These are phyloP conservation scores for Gentiana macrophylla DNA, from an alignment of 257 asterid genomes.

Conservation along the genomic window DNA sequence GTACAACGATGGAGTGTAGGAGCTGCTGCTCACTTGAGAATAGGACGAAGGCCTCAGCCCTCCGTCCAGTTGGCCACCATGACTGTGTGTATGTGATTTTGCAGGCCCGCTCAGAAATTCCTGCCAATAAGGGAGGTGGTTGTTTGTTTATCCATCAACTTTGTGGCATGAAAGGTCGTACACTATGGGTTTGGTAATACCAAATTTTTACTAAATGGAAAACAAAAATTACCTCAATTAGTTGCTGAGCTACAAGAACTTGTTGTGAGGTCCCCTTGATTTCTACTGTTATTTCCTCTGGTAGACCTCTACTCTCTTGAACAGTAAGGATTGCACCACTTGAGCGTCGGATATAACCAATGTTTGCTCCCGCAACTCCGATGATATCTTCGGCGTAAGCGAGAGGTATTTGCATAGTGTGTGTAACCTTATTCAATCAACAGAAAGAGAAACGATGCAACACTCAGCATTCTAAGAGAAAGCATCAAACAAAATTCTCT, in stretches of 20 bases:
- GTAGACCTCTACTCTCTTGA: constrained; percentile 62
- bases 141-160: too few relatives aligned
- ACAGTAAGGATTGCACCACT: constrained; percentile 73
- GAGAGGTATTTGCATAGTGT: constrained; percentile 82
- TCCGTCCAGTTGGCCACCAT: constrained; percentile 33
- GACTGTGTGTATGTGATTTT: constrained; percentile 32
- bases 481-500: too few relatives aligned
- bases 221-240: constrained; percentile 47
- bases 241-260: constrained; percentile 77
- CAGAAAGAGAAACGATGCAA: too few relatives aligned
- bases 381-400: constrained; percentile 81
- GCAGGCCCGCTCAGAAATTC: constrained; percentile 50
- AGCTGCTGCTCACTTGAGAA: constrained; percentile 42
- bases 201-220: neutral
- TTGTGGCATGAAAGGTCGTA: too few relatives aligned
- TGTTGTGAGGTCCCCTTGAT: constrained; percentile 78
- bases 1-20: constrained; percentile 42
- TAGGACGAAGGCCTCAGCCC: constrained; percentile 40
- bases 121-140: constrained; percentile 21
- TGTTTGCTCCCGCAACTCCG: constrained; percentile 67
- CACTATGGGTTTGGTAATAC: neutral
- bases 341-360: constrained; percentile 65
- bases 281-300: constrained; percentile 76
- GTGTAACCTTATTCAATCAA: constrained; percentile 41
- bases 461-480: too few relatives aligned